Evolutionary conservation across 2,329 filamentous ascomycete genomes (phyloP).

Genomic region (Curvularia spicifera): DNA sequence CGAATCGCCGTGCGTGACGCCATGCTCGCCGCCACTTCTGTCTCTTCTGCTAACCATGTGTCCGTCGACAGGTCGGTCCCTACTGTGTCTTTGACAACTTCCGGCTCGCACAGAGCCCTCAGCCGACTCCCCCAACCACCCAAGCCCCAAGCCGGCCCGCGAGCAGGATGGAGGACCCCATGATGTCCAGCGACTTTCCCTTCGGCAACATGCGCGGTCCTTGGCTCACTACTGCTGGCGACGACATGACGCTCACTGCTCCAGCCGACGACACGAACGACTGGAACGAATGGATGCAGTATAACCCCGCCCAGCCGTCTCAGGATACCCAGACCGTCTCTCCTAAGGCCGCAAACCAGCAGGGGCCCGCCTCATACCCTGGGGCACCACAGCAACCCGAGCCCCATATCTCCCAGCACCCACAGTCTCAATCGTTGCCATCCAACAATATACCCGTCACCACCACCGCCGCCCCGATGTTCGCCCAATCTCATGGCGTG

Average conservation of each 20-base stretch:
- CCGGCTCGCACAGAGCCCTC: conserved; percentile 34
- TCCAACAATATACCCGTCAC: conserved; percentile 26
- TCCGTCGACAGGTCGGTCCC: conserved; percentile 43
- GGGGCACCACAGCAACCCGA: conserved; percentile 36
- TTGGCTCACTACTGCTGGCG: conserved; percentile 45
- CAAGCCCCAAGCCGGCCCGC: conserved; percentile 14
- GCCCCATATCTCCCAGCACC: conserved; percentile 35
- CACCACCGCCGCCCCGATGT: conserved; percentile 30
- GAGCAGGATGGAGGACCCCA: conserved; percentile 44
- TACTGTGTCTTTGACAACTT: conserved; percentile 50
- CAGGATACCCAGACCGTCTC: conserved; percentile 34
- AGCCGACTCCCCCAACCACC: conserved; percentile 17
- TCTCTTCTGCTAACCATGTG: conserved; percentile 37
- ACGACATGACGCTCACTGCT: conserved; percentile 43
- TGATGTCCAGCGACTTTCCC: conserved; percentile 44
- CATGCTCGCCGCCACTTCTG: conserved; percentile 9
- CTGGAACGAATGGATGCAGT: conserved; percentile 58
- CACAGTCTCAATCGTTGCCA: conserved; percentile 35
- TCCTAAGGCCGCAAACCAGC: conserved; percentile 33
- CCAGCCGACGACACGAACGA: conserved; percentile 42
- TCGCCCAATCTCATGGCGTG: conserved; percentile 25
- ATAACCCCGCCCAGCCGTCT: conserved; percentile 51
- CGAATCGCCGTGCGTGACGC: conserved; percentile 48
- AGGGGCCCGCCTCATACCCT: conserved; percentile 39
- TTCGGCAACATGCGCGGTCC: conserved; percentile 42